Percentiles rank a stretch among this genome's conserved stretches.
These are phyloP conservation scores for Trametes sanguinea DNA, from an alignment of 768 basidiomycete genomes.

Conservation along the genomic window DNA sequence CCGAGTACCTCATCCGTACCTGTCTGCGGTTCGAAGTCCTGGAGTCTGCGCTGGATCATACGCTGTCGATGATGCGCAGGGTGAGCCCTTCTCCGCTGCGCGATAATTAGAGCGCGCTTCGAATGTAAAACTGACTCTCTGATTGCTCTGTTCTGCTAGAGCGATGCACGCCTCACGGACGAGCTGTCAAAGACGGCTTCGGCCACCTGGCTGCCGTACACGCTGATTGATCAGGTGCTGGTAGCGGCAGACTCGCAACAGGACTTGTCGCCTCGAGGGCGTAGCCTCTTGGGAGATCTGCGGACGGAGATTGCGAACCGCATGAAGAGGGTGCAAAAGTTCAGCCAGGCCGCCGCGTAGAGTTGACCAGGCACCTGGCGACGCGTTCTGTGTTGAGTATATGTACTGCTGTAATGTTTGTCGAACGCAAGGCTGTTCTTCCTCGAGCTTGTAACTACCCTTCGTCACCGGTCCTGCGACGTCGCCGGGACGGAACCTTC, in stretches of 20 bases:
- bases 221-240: constrained; percentile 81
- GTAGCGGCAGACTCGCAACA: constrained; percentile 58
- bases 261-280: constrained; percentile 46
- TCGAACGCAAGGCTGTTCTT: background rate
- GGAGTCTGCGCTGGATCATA: constrained; percentile 73
- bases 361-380: background rate
- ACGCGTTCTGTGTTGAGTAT: background rate
- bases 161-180: constrained; percentile 53
- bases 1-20: constrained; percentile 80
- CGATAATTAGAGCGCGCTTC: constrained; percentile 5
- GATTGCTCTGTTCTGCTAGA: constrained; percentile 37
- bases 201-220: constrained; percentile 80
- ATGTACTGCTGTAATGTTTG: background rate
- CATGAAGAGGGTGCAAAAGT: constrained; percentile 68
- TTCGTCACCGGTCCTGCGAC: background rate
- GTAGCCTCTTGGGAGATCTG: constrained; percentile 48
- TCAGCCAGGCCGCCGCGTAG: constrained; percentile 42
- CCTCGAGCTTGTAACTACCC: background rate
- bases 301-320: constrained; percentile 62
- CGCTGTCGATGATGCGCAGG: constrained; percentile 69
- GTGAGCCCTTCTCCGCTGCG: constrained; percentile 43
- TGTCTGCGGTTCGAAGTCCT: constrained; percentile 80
- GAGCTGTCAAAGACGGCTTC: constrained; percentile 56
- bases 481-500: background rate
- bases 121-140: constrained; percentile 2